Conservation (phyloP, 2,329 filamentous ascomycete species). For the Hymenoscyphus repandus region DNA sequence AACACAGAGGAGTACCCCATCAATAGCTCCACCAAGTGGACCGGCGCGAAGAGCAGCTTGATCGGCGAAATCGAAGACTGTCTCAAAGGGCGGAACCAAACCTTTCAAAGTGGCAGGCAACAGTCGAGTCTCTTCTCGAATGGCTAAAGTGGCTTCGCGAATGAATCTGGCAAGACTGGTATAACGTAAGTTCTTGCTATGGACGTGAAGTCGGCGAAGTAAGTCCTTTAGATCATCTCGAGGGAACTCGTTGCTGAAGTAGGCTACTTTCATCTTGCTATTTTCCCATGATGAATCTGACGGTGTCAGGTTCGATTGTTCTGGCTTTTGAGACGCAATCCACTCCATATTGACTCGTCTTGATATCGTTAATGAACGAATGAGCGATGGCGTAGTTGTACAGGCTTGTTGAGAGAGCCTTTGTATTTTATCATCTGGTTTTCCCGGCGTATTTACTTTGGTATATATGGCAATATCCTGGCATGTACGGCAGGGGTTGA, state of each 20-base stretch:
- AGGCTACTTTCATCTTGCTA: slow-evolving; percentile 33
- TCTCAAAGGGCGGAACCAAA: slow-evolving; percentile 35
- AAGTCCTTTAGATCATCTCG: slow-evolving; percentile 38
- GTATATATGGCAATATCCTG: no score
- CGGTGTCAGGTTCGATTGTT: neutral
- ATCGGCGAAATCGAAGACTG: slow-evolving; percentile 33
- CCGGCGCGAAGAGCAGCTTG: slow-evolving; percentile 35
- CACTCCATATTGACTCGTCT: neutral
- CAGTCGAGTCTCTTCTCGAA: slow-evolving; percentile 36
- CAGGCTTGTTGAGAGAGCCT: no score
- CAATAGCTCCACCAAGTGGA: slow-evolving; percentile 38
- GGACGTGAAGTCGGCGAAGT: slow-evolving; percentile 35
- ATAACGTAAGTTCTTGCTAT: slow-evolving; percentile 37
- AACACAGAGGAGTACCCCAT: slow-evolving; percentile 38
- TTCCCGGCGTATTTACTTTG: no score
- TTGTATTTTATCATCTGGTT: no score
- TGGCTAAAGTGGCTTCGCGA: slow-evolving; percentile 34
- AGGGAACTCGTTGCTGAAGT: slow-evolving; percentile 45
- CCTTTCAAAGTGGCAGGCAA: slow-evolving; percentile 28
- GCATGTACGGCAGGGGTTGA: no score
- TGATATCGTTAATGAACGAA: no score
- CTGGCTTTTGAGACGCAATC: neutral
- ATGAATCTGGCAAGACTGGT: slow-evolving; percentile 37
- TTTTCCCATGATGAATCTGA: neutral
- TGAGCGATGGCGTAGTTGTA: no score